Evolutionary conservation across 176 grass and related monocot genomes (phyloP).

Genomic region (Guadua angustifolia): DNA sequence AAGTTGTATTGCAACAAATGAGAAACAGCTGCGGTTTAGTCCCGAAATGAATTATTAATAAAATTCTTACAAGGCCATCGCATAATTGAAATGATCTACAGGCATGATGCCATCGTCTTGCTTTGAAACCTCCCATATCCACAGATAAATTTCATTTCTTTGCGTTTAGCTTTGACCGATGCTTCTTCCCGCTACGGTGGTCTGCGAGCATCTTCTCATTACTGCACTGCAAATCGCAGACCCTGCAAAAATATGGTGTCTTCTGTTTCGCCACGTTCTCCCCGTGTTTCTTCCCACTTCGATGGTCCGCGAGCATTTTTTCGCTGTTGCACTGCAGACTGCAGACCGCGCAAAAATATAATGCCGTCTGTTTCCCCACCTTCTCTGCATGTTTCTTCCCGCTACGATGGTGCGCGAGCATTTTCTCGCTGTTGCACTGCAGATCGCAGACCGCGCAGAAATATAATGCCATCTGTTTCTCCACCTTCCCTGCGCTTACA

Average conservation of each 20-base stretch:
- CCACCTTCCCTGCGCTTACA: background rate
- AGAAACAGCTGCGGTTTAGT: background rate
- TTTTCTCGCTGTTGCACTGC: slow-evolving; percentile 23
- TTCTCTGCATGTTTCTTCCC: background rate
- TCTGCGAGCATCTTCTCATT: slow-evolving; percentile 23
- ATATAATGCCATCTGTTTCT: background rate
- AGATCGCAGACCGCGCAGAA: background rate
- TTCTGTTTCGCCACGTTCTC: background rate
- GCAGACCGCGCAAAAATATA: background rate
- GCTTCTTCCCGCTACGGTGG: slow-evolving; percentile 10
- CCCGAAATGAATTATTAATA: background rate
- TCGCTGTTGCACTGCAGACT: background rate
- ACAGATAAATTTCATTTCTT: background rate
- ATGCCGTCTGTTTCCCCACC: background rate
- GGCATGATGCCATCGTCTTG: background rate
- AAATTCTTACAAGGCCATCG: background rate
- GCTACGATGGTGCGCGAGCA: slow-evolving; percentile 11
- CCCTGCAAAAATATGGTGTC: background rate
- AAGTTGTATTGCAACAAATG: background rate
- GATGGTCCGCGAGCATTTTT: background rate
- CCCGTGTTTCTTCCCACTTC: background rate
- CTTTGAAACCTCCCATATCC: background rate
- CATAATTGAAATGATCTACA: background rate
- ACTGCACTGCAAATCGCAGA: slow-evolving; percentile 42
- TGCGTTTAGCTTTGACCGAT: slow-evolving; percentile 29